Evolutionary conservation across 768 basidiomycete genomes (phyloP).

Genomic region (Tylopilus vinaceipallidus): DNA sequence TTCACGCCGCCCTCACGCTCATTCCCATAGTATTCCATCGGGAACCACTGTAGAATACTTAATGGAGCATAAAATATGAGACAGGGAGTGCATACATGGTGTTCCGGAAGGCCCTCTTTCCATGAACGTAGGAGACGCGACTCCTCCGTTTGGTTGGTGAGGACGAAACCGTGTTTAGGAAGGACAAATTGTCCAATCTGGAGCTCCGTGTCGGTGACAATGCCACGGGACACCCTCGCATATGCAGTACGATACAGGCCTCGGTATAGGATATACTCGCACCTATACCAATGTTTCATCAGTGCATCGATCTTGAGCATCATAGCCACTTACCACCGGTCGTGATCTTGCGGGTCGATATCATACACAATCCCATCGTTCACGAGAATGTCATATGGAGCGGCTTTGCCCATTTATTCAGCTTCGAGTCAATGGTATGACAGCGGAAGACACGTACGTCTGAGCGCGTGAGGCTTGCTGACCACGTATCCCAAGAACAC

Average conservation of each 20-base stretch:
- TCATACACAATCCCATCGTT: conserved; percentile 80
- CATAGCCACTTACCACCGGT: conserved; percentile 55
- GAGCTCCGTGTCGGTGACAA: conserved; percentile 87
- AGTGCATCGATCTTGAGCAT: neutral
- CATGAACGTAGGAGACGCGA: conserved; percentile 65
- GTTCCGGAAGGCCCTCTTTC: conserved; percentile 64
- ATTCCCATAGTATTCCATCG: conserved; percentile 64
- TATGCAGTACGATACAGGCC: conserved; percentile 79
- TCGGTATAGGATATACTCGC: conserved; percentile 88
- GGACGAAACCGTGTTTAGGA: conserved; percentile 52
- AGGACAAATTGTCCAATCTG: conserved; percentile 86
- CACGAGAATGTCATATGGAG: conserved; percentile 73
- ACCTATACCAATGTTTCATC: conserved; percentile 45
- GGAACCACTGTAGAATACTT: conserved; percentile 61
- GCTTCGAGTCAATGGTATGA: conserved; percentile 1
- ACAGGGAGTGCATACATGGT: conserved; percentile 49
- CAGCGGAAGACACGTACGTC: conserved; percentile 48
- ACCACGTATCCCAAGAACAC: conserved; percentile 84
- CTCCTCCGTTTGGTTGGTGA: conserved; percentile 55
- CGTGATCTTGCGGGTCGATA: conserved; percentile 68
- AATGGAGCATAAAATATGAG: neutral
- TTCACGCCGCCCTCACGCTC: conserved; percentile 54
- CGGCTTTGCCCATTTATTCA: conserved; percentile 43
- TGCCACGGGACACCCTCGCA: conserved; percentile 76
- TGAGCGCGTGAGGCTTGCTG: conserved; percentile 57